Conservation (phyloP, 768 basidiomycete genomes). For the Leucocoprinus sp. region DNA sequence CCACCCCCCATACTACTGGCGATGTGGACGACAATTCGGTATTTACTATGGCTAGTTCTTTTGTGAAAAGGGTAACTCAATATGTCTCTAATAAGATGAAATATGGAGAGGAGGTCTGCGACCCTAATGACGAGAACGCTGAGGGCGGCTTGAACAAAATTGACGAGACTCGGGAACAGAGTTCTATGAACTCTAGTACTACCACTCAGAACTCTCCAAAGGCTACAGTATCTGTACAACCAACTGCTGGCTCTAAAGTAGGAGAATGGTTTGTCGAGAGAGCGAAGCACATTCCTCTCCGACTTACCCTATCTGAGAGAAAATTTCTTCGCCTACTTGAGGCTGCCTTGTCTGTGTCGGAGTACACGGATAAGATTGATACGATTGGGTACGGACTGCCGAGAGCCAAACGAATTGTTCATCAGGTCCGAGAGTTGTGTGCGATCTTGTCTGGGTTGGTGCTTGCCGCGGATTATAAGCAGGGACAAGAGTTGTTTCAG, state of each 20-base stretch:
- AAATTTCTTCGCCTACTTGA: slow-evolving; percentile 82
- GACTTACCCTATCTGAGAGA: slow-evolving; percentile 65
- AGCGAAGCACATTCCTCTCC: slow-evolving; percentile 72
- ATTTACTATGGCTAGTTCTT: slow-evolving; percentile 17
- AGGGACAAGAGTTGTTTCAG: slow-evolving; percentile 78
- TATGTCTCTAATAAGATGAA: slow-evolving; percentile 34
- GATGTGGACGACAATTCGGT: slow-evolving; percentile 23
- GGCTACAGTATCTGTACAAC: slow-evolving; percentile 41
- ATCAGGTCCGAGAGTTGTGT: slow-evolving; percentile 81
- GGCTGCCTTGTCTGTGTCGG: slow-evolving; percentile 76
- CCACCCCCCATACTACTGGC: slow-evolving; percentile 5
- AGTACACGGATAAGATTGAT: slow-evolving; percentile 89
- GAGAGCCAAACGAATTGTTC: slow-evolving; percentile 82
- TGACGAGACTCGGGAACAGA: slow-evolving; percentile 37
- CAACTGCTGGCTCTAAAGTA: slow-evolving; percentile 49
- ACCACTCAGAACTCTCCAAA: background rate
- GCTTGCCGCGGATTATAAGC: slow-evolving; percentile 79
- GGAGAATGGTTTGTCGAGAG: slow-evolving; percentile 86
- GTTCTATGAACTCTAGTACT: slow-evolving; percentile 24
- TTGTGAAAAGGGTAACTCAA: slow-evolving; percentile 12
- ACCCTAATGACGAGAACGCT: slow-evolving; percentile 13
- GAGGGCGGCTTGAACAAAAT: slow-evolving; percentile 25
- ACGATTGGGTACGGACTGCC: slow-evolving; percentile 69
- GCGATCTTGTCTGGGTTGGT: slow-evolving; percentile 82
- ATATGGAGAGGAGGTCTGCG: slow-evolving; percentile 24